These are phyloP conservation scores for Dentipellis fragilis DNA, from an alignment of 768 basidiomycete species.

Conservation along the genomic window DNA sequence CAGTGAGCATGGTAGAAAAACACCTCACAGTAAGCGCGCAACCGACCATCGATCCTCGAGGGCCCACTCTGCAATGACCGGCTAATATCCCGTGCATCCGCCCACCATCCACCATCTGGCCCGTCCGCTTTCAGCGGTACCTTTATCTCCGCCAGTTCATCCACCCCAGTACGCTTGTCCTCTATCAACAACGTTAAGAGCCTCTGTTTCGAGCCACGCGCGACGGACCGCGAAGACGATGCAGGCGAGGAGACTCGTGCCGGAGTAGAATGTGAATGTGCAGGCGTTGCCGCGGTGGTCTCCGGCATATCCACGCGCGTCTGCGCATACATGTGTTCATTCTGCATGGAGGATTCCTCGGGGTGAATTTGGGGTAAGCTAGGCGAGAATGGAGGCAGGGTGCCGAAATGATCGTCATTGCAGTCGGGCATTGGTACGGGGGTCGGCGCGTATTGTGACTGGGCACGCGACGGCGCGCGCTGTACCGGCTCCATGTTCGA, in stretches of 20 bases:
- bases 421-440: no score
- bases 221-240: neutral
- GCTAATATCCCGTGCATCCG: slow-evolving; percentile 52
- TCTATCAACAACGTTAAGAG: slow-evolving; percentile 63
- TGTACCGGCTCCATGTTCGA: neutral
- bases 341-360: neutral
- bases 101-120: slow-evolving; percentile 56
- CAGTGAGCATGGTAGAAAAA: neutral
- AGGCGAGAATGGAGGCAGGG: neutral
- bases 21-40: neutral
- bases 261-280: neutral
- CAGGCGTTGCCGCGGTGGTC: neutral
- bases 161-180: slow-evolving; percentile 42
- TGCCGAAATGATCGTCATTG: neutral
- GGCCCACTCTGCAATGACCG: neutral
- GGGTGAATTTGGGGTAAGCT: neutral
- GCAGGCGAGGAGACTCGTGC: slow-evolving; percentile 2
- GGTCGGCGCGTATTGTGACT: neutral
- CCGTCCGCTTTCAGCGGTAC: slow-evolving; percentile 43
- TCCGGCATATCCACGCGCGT: neutral
- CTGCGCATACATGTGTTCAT: neutral
- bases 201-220: slow-evolving; percentile 20
- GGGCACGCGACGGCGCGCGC: neutral
- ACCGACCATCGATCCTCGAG: neutral
- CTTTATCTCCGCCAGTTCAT: slow-evolving; percentile 58